Evolutionary conservation across 2,329 filamentous ascomycete genomes (phyloP).

Genomic region (Sclerotinia glacialis): DNA sequence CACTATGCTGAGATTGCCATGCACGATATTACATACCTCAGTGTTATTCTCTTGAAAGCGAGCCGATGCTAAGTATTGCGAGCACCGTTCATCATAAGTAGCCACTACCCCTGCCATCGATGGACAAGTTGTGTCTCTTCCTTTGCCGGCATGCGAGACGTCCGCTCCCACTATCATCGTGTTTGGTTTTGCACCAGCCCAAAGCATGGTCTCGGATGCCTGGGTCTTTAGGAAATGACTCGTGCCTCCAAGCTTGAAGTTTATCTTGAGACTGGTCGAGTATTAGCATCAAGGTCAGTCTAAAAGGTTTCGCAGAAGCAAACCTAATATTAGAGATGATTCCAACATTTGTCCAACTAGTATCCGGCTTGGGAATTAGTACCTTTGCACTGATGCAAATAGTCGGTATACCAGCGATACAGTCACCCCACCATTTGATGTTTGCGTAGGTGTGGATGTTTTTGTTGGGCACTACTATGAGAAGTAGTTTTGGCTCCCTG

Average conservation of each 20-base stretch:
- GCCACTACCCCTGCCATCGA: constrained; percentile 78
- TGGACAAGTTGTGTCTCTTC: constrained; percentile 54
- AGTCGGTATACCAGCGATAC: constrained; percentile 22
- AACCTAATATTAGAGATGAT: neutral
- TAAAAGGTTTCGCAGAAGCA: neutral
- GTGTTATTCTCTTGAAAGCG: constrained; percentile 74
- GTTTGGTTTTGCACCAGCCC: constrained; percentile 53
- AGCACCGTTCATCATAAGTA: constrained; percentile 62
- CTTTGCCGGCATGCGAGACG: constrained; percentile 77
- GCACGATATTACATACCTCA: constrained; percentile 51
- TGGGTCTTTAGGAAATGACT: constrained; percentile 61
- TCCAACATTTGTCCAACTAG: neutral
- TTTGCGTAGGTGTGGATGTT: constrained; percentile 13
- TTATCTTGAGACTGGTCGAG: constrained; percentile 61
- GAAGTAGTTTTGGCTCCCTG: neutral
- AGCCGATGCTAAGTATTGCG: constrained; percentile 71
- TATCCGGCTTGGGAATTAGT: accelerated
- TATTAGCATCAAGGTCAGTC: neutral
- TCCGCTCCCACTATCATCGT: constrained; percentile 87
- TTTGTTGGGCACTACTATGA: neutral
- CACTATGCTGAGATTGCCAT: neutral
- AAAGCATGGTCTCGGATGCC: constrained; percentile 35
- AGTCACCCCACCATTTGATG: constrained; percentile 27
- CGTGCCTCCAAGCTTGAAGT: constrained; percentile 67
- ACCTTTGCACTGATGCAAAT: constrained; percentile 14